These are phyloP conservation scores for Alternaria sp. DNA, from an alignment of 2,329 filamentous ascomycete genomes.

Conservation along the genomic window DNA sequence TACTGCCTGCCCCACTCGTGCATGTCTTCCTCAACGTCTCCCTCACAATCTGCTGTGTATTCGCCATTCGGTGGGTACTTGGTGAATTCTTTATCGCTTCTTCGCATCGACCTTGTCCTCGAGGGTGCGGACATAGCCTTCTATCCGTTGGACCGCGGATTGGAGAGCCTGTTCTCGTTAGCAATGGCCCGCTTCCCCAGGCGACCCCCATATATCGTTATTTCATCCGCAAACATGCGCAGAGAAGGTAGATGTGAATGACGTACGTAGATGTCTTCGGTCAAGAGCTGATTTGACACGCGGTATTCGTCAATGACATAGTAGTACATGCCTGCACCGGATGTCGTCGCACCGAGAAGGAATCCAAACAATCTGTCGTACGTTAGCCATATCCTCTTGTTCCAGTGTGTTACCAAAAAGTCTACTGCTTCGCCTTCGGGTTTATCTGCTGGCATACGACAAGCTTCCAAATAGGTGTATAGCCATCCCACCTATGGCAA, in stretches of 20 bases:
- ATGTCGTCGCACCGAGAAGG: constrained; percentile 81
- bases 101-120: constrained; percentile 77
- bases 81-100: constrained; percentile 23
- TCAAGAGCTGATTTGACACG: constrained; percentile 89
- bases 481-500: background rate
- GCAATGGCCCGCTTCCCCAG: constrained; percentile 1
- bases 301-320: constrained; percentile 95
- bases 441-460: background rate
- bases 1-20: background rate
- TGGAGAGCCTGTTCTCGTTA: constrained; percentile 72
- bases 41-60: background rate
- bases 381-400: background rate
- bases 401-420: background rate
- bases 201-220: background rate
- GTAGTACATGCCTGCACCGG: constrained; percentile 85
- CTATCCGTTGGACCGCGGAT: constrained; percentile 84
- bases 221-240: background rate
- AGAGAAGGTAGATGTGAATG: constrained; percentile 37
- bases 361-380: constrained; percentile 82
- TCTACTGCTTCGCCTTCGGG: background rate
- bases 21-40: background rate
- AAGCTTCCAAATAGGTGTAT: background rate
- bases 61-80: background rate
- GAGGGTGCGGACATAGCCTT: constrained; percentile 80
- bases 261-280: constrained; percentile 93